These are phyloP conservation scores for Trapa bicornis DNA, from an alignment of 345 rosid genomes.

Conservation along the genomic window DNA sequence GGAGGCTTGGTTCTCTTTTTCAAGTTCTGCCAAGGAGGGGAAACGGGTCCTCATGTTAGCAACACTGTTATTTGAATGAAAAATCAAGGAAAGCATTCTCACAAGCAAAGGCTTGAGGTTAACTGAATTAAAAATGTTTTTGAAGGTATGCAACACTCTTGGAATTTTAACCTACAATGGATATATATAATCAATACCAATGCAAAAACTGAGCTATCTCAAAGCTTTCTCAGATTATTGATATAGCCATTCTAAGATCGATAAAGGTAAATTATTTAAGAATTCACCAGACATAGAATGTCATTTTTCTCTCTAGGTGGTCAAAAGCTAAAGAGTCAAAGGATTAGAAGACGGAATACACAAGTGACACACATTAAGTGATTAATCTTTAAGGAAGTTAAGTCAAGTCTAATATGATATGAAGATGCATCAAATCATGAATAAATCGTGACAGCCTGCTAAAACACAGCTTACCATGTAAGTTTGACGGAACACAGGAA, in stretches of 20 bases:
- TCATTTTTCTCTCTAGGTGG: background rate
- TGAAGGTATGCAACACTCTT: background rate
- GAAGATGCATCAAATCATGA: background rate
- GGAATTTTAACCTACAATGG: background rate
- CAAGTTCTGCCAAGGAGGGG: background rate
- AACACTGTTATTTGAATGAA: background rate
- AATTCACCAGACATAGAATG: background rate
- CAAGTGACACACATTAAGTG: background rate
- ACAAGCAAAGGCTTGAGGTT: too few species aligned
- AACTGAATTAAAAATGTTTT: background rate
- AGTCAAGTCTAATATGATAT: background rate
- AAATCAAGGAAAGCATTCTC: background rate
- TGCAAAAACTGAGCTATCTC: too few species aligned
- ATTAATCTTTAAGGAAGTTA: background rate
- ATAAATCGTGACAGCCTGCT: background rate
- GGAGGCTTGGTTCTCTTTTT: background rate
- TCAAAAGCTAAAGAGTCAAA: background rate
- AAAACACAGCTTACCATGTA: conserved; percentile 30
- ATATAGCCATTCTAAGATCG: background rate
- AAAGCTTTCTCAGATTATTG: background rate
- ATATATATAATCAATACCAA: too few species aligned
- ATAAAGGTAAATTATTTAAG: background rate
- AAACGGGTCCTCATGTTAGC: background rate
- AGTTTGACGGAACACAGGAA: conserved; percentile 73
- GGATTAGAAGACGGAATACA: background rate